Evolutionary conservation across 1,284 basidiomycete species (phyloP).

Genomic region (Pseudozyma hubeiensis): DNA sequence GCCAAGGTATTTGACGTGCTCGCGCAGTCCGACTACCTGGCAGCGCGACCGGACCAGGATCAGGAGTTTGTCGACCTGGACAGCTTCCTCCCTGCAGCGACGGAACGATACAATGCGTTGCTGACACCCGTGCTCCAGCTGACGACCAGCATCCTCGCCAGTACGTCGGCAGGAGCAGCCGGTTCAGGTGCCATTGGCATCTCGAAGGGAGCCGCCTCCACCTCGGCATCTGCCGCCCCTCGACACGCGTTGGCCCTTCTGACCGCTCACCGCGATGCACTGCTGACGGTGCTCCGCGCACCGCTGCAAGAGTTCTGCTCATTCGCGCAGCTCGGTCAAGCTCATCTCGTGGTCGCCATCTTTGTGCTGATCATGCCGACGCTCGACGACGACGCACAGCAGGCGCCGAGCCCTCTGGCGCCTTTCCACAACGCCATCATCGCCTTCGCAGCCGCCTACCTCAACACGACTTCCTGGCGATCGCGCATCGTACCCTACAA

Average conservation of each 20-base stretch:
- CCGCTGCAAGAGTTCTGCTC: conserved; percentile 75
- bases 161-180: conserved; percentile 74
- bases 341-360: conserved; percentile 77
- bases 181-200: conserved; percentile 46
- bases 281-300: conserved; percentile 81
- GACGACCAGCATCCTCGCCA: conserved; percentile 71
- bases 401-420: conserved; percentile 70
- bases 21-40: conserved; percentile 86
- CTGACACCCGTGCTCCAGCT: conserved; percentile 86
- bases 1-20: conserved; percentile 82
- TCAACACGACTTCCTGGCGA: conserved; percentile 77
- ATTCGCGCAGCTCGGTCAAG: conserved; percentile 79
- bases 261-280: conserved; percentile 80
- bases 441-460: conserved; percentile 78
- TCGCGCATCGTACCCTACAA: conserved; percentile 76
- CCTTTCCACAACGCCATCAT: conserved; percentile 81
- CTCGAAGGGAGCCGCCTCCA: conserved; percentile 36
- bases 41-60: conserved; percentile 82
- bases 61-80: conserved; percentile 85
- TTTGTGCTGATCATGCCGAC: conserved; percentile 77
- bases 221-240: conserved; percentile 37
- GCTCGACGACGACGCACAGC: conserved; percentile 81
- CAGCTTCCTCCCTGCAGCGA: conserved; percentile 85
- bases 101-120: conserved; percentile 88
- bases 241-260: conserved; percentile 80